Evolutionary conservation across 1,284 basidiomycete species (phyloP), one percentile per base, ranked within the genome.

Genomic region (Cerioporus squamosus): DNA sequence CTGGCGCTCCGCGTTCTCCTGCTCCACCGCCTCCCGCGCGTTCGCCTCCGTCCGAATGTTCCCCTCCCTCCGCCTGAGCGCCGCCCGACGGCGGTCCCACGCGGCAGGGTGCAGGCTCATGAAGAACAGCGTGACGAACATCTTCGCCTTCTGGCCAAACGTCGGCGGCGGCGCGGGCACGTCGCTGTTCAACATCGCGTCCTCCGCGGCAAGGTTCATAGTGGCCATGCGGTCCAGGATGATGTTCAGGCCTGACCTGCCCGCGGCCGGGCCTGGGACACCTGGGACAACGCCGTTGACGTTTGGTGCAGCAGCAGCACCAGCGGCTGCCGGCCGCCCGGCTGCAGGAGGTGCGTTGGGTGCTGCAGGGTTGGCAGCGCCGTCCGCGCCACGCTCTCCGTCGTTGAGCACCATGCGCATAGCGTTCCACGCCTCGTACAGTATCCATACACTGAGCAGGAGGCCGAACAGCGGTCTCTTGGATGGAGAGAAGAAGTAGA

Each of bases 401-500:
- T 82, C 78, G 23, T 78, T 68, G 29, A 88, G 62, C 42, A 79
- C 80, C 52, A 83, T 76, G 40, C 86, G 79, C 59, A 91, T 79
- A n/a, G 86, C 85, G 53, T 81, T 82, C 87, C 87, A 91, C 23
- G 89, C 84, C 72, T 93, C 91, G 69, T 90, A 93, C 15, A 88
- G 59, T 67, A 91, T 82, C 87, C 88, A 92, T 5, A 77, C 81
- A 20, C 87, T 74, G 33, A 93, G 79, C 50, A 90, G 72, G 23
- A 90, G 61, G 22, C 86, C 86, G 59, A 92, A 83, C 14, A 92
- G 68, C 1, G 91, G 91, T 59, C 90, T 88, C 63, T 88, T 80
- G 3, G 88, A 82, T 0, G 91, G 91, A 2, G 87, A 86, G 66
- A 93, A 87, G 74, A 93, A 91, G 70, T 91, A 93, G 6, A 93